Conservation (phyloP, 345 rosid genomes). For the Salix exigua region DNA sequence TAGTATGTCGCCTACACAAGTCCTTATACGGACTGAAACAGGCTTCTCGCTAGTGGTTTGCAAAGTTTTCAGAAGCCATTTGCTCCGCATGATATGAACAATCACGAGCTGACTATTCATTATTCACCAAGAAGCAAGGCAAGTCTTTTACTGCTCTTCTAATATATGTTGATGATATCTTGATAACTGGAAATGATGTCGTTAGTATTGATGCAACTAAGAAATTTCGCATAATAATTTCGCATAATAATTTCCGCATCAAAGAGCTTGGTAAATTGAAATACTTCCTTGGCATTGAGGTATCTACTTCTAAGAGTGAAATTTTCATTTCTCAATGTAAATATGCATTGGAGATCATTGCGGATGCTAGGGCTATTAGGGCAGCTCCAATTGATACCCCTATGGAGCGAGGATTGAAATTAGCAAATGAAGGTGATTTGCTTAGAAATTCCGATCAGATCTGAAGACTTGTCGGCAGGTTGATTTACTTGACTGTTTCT, state of each 20-base stretch:
- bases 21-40: neutral
- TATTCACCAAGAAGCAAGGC: neutral
- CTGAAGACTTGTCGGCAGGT: neutral
- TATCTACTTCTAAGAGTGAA: neutral
- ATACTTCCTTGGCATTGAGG: slow-evolving; percentile 3
- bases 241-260: neutral
- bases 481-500: slow-evolving; percentile 4
- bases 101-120: neutral
- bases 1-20: neutral
- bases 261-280: slow-evolving; percentile 2
- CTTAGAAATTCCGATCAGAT: neutral
- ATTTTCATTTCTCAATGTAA: neutral
- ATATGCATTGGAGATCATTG: slow-evolving; percentile 1
- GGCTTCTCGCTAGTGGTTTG: neutral
- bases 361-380: neutral
- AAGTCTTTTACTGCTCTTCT: neutral
- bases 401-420: slow-evolving; percentile 1
- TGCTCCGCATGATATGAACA: neutral
- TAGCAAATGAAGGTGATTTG: neutral
- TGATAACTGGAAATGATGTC: slow-evolving; percentile 1
- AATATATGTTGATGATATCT: slow-evolving; percentile 2
- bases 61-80: neutral
- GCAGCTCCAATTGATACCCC: neutral
- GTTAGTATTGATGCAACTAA: neutral
- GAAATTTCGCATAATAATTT: too few species aligned